Evolutionary conservation across 768 basidiomycete species (phyloP).

Genomic region (Rhizopogon vinicolor): DNA sequence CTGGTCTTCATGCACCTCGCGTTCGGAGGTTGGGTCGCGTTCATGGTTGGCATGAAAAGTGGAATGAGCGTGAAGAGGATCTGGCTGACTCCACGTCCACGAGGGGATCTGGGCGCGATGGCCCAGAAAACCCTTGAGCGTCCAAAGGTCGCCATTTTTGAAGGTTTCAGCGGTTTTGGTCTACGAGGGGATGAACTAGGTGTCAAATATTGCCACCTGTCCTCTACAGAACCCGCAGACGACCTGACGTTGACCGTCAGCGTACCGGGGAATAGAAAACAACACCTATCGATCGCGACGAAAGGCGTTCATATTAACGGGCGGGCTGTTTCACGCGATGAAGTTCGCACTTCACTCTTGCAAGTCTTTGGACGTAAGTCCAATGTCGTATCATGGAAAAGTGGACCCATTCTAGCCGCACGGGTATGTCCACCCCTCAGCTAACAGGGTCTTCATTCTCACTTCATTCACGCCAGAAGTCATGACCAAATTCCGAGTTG

Average conservation of each 20-base stretch:
- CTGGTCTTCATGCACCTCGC: constrained; percentile 23
- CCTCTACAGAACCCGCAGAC: not conserved
- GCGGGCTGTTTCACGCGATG: constrained; percentile 11
- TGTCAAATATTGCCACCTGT: not conserved
- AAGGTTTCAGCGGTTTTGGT: constrained; percentile 14
- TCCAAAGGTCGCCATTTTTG: not conserved
- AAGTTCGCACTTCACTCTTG: constrained; percentile 14
- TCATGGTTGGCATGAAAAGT: constrained; percentile 20
- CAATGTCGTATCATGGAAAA: not conserved
- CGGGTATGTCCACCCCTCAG: not conserved
- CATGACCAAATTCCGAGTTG: not conserved
- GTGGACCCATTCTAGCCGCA: not conserved
- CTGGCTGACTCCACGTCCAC: constrained; percentile 26
- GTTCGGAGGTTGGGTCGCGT: constrained; percentile 23
- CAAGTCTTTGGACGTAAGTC: constrained; percentile 3
- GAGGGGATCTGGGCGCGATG: not conserved
- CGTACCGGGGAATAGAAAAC: not conserved
- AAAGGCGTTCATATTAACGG: constrained; percentile 23
- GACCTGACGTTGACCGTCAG: constrained; percentile 1
- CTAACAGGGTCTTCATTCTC: not conserved
- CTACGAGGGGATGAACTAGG: constrained; percentile 2
- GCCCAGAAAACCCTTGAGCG: not conserved
- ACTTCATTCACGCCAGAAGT: not conserved
- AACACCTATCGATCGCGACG: constrained; percentile 6
- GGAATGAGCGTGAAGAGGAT: constrained; percentile 25